Evolutionary conservation across 148 eudicot species (phyloP).

Genomic region (Rhododendron williamsianum): DNA sequence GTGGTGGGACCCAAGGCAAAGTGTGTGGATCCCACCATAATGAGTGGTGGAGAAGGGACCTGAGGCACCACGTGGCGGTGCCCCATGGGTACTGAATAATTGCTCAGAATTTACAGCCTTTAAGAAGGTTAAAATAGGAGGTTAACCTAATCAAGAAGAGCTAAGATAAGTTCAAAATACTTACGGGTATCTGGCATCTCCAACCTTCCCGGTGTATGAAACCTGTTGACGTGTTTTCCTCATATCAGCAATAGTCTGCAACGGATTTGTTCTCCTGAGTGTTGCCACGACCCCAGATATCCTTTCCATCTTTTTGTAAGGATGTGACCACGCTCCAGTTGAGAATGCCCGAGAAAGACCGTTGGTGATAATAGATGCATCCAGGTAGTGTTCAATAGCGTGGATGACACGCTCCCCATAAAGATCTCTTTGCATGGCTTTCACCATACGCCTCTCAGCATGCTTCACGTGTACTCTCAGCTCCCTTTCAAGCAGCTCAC

Average conservation of each 20-base stretch:
- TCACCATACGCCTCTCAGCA: conserved; percentile 89
- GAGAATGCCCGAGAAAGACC: conserved; percentile 91
- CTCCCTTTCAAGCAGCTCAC: conserved; percentile 81
- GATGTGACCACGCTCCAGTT: conserved; percentile 83
- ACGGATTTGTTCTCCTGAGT: conserved; percentile 82
- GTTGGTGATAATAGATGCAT: conserved; percentile 82
- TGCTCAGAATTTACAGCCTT: background rate
- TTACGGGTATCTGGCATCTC: conserved; percentile 99
- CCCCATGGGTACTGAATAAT: background rate
- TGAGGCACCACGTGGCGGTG: too few relatives aligned
- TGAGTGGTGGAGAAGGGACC: too few relatives aligned
- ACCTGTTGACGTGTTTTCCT: conserved; percentile 89
- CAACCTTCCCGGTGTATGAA: conserved; percentile 79
- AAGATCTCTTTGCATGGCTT: conserved; percentile 83
- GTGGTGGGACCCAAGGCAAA: too few relatives aligned
- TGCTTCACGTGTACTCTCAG: conserved; percentile 72
- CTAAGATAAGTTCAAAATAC: conserved; percentile 22
- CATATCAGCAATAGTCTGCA: conserved; percentile 78
- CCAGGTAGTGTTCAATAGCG: conserved; percentile 66
- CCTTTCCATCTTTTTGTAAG: conserved; percentile 66
- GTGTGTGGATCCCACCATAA: too few relatives aligned
- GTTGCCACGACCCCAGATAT: conserved; percentile 78
- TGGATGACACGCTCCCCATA: conserved; percentile 60
- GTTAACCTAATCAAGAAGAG: background rate
- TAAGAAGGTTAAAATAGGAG: background rate